Evolutionary conservation across 768 basidiomycete genomes (phyloP), one percentile per base, ranked within the genome.

Genomic region (Porphyrellus cyaneotinctus): DNA sequence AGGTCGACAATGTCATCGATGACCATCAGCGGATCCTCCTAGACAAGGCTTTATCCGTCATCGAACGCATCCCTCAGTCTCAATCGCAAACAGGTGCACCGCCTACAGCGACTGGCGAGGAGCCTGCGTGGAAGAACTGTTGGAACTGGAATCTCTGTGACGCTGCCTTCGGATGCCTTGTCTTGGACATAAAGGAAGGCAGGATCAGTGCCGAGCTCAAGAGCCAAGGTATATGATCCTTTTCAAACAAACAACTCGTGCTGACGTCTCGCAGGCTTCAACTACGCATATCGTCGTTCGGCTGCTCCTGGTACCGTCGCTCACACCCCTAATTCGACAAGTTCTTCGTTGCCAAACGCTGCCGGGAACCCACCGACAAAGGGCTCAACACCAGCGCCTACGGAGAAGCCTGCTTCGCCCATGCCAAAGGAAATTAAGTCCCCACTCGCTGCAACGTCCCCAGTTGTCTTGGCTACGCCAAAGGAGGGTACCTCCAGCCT

Each of bases 121-220:
- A 97, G 61, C 84, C 87, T 4, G 85, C 91, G 0, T 99, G 97
- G 97, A 99, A 97, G 72, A 97, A 97, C 68, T 93, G 91, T 67
- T 97, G 95, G 95, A 93, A 97, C 67, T 97, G 95, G 95, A 95
- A 97, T 64, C 73, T 98, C 38, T 94, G 94, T 58, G 97, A 99
- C 61, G 95, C 95, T 7, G 90, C 93, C 2, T 97, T 87, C 55
- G 95, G 97, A 2, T 84, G 84, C 12, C 78, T 99, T 31, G 75
- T 97, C 2, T 74, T 99, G 41, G 93, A 97, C 59, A 74, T 98
- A 61, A 88, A 88, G 61, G 95, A 98, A 53, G 94, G 95, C 8
- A 78, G 95, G 44, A 83, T 99, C 42, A 94, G 91, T 52, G 87
- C 88, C 0, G 95, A 98, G 66, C 78, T 95, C 56, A 95, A 88